phyloP scores from a whole-genome alignment of 345 rosid species.

The Dipteronia sinensis region DNA sequence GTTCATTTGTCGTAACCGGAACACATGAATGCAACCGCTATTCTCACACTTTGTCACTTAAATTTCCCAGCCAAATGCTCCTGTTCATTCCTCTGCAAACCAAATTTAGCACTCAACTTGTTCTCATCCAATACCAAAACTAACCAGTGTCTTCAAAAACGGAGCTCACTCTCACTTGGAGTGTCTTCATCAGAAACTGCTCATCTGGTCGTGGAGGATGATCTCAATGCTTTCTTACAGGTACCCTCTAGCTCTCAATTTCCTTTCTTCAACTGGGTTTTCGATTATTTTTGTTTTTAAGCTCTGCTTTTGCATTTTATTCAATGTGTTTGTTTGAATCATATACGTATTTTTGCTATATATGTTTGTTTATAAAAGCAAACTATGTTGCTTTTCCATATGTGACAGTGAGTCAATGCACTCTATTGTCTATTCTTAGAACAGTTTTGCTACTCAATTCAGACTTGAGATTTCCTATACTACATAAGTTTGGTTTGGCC shows the following conservation, averaged over 20 bases:
- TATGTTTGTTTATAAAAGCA: too few species aligned
- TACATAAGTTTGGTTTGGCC: too few species aligned
- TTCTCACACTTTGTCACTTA: neutral
- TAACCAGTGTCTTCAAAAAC: neutral
- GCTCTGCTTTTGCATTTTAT: neutral
- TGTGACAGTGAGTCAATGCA: neutral
- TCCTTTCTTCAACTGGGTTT: slow-evolving; percentile 3
- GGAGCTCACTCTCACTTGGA: neutral
- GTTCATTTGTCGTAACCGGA: neutral
- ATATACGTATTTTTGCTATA: neutral
- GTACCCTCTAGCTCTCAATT: slow-evolving; percentile 29
- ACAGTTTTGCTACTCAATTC: too few species aligned
- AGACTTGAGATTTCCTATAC: too few species aligned
- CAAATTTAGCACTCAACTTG: neutral
- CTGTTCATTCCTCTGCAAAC: neutral
- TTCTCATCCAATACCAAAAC: neutral
- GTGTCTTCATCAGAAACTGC: slow-evolving; percentile 7
- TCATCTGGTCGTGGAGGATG: slow-evolving; percentile 43
- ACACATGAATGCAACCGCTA: slow-evolving; percentile 1
- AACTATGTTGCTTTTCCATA: neutral
- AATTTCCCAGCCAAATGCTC: slow-evolving; percentile 9
- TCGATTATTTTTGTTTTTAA: neutral
- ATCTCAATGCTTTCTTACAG: slow-evolving; percentile 48
- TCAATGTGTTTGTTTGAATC: neutral
- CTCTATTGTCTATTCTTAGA: too few species aligned